Conservation (phyloP, 192 early-diverging fungal species). For the Entophlyctis helioformis region DNA sequence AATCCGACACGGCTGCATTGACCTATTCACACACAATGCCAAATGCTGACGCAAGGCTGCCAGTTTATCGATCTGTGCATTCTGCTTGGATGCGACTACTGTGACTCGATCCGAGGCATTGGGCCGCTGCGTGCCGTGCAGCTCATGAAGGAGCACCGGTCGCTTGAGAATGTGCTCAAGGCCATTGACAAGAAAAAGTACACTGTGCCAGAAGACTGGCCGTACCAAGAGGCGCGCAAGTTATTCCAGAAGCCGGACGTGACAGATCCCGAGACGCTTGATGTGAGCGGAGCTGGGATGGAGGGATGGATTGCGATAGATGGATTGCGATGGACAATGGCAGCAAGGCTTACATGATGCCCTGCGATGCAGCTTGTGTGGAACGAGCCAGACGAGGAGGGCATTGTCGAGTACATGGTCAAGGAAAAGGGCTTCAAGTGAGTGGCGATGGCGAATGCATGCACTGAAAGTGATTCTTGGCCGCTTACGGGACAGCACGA, state of each 20-base stretch:
- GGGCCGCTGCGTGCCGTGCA: constrained; percentile 76
- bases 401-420: constrained; percentile 76
- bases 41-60: neutral
- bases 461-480: too few species aligned
- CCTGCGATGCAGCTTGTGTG: constrained; percentile 21
- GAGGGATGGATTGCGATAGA: too few species aligned
- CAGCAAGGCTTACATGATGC: too few species aligned
- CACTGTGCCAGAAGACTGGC: constrained; percentile 79
- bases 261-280: constrained; percentile 46
- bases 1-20: neutral
- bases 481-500: constrained; percentile 8
- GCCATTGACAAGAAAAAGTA: constrained; percentile 68
- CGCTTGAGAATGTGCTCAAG: constrained; percentile 67
- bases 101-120: constrained; percentile 86
- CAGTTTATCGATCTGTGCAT: constrained; percentile 98
- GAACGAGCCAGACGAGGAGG: constrained; percentile 49
- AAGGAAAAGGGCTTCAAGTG: constrained; percentile 92
- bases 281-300: too few species aligned
- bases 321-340: too few species aligned
- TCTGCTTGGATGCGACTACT: constrained; percentile 95
- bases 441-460: neutral
- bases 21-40: neutral
- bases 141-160: constrained; percentile 73
- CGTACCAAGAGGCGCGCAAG: constrained; percentile 75
- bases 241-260: constrained; percentile 79